Evolutionary conservation across 441 rosid species (phyloP), one percentile per base, ranked within the genome.

Genomic region (Arabidopsis lyrata): DNA sequence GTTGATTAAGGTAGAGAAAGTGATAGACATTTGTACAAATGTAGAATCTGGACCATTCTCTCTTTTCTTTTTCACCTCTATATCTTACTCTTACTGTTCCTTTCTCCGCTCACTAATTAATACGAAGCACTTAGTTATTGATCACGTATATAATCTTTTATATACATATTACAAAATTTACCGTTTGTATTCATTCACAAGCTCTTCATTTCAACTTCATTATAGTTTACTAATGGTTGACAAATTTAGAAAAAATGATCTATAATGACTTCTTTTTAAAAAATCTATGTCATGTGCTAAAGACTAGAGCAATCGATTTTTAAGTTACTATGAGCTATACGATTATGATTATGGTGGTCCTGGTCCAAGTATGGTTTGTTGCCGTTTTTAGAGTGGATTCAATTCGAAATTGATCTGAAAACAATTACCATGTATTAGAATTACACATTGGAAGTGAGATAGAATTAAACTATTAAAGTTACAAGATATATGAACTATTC

Each of bases 1-100:
- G 63, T 76, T 45, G 70, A 76, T 76, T 77, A 77, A 77, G 80
- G 76, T 63, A 77, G 63, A 64, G 56, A 49, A 42, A 56, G 63
- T 70, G 49, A 48, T 64, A 39, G 29, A 57, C 61, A 57, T 39
- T 35, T 64, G 44, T 65, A 44, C 47, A 70, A 32, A 63, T 31
- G 39, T 77, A 70, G 67, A 39, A 70, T 34, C 53, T 62, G 80
- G 80, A 70, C 76, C 80, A 76, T 70, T 70, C 56, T 56, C 41
- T 61, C 32, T 76, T 36, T 49, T 18, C 8, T 8, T 55, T 16
- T 61, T 45, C 29, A 54, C 66, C 52, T 9, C 60, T 76, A 8
- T 49, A 56, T 70, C 8, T 5, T 29, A 56, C 76, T 70, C 8
- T 5, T 29, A 56, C 76, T 76, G 45, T 70, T 76, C 48, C 16